phyloP scores from a whole-genome alignment of 805 yeast species.

The Jamesozyma hellenica region DNA sequence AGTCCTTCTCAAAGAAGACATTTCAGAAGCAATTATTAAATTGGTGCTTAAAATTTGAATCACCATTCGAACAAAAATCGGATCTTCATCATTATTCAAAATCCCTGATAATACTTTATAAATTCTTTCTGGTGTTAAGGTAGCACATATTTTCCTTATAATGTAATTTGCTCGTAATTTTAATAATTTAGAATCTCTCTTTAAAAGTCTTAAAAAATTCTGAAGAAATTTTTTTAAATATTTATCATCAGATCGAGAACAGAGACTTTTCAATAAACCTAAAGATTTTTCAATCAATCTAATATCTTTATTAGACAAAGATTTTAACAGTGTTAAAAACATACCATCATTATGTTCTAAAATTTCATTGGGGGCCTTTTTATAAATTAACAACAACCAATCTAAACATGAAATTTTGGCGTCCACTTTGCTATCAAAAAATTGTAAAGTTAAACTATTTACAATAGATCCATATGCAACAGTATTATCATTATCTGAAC shows the following conservation, averaged over 20 bases:
- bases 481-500: slow-evolving; percentile 17
- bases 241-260: slow-evolving; percentile 44
- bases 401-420: slow-evolving; percentile 78
- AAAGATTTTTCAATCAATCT: slow-evolving; percentile 25
- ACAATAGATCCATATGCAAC: slow-evolving; percentile 45
- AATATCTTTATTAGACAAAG: slow-evolving; percentile 45
- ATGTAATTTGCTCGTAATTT: slow-evolving; percentile 75
- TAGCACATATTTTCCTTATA: slow-evolving; percentile 70
- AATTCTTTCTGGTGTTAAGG: slow-evolving; percentile 72
- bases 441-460: slow-evolving; percentile 61
- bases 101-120: slow-evolving; percentile 73
- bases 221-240: slow-evolving; percentile 69
- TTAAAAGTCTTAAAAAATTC: slow-evolving; percentile 59
- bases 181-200: slow-evolving; percentile 54
- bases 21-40: slow-evolving; percentile 75
- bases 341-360: slow-evolving; percentile 51
- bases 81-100: slow-evolving; percentile 47
- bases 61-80: slow-evolving; percentile 66
- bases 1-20: slow-evolving; percentile 57
- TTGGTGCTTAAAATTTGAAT: slow-evolving; percentile 83
- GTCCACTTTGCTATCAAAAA: slow-evolving; percentile 63
- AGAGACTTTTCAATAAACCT: slow-evolving; percentile 21
- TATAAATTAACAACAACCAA: slow-evolving; percentile 79
- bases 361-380: slow-evolving; percentile 51
- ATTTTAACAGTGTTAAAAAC: slow-evolving; percentile 66